Conservation (phyloP, 2,329 filamentous ascomycete species). For the Alternaria conjuncta region DNA sequence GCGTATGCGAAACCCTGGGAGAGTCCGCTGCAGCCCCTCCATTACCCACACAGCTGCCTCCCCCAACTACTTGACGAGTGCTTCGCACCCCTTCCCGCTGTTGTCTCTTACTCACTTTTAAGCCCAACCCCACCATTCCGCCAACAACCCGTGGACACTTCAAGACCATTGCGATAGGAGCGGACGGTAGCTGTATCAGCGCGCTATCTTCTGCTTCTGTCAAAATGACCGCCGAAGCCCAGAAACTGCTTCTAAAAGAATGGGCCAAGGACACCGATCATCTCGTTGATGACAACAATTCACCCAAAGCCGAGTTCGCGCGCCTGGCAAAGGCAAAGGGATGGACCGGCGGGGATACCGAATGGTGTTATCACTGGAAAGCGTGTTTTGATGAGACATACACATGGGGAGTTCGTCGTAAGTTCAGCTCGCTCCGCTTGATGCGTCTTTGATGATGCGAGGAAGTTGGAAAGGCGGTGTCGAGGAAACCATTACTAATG, state of each 20-base stretch:
- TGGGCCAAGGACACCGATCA: constrained; percentile 21
- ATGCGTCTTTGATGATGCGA: neutral
- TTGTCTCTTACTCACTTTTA: neutral
- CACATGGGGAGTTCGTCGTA: constrained; percentile 11
- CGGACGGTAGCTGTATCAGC: neutral
- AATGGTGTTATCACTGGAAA: constrained; percentile 24
- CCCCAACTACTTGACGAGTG: neutral
- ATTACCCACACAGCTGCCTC: neutral
- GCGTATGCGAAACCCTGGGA: neutral
- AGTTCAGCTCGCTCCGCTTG: neutral
- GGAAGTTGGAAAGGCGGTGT: neutral
- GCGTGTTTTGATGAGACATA: constrained; percentile 26
- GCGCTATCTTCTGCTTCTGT: neutral
- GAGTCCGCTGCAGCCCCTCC: constrained; percentile 2
- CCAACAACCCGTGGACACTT: neutral
- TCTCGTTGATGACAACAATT: constrained; percentile 7
- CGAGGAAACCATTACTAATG: neutral
- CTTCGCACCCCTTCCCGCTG: neutral
- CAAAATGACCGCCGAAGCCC: constrained; percentile 13
- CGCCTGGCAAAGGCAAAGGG: constrained; percentile 26
- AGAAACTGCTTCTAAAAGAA: constrained; percentile 14
- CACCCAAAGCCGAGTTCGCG: constrained; percentile 30
- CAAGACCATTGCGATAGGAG: neutral
- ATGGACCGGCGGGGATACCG: constrained; percentile 23
- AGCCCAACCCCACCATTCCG: neutral